Percentiles rank a stretch among this genome's conserved stretches.
Conservation (phyloP, 106 monocot species). For the Gastrodia elata region DNA sequence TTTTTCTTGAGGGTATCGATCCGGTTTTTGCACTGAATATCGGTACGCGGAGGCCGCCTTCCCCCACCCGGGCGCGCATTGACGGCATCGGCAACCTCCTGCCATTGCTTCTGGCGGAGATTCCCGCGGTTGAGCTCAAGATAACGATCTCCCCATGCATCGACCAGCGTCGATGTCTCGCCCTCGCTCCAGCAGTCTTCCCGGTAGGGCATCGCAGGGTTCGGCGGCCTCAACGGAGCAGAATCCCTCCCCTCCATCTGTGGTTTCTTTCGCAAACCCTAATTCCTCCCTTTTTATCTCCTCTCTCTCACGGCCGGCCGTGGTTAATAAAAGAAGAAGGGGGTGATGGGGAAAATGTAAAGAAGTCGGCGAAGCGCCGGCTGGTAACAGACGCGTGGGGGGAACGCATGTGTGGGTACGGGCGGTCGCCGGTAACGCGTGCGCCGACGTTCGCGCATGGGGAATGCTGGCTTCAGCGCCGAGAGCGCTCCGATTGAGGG, state of each 20-base stretch:
- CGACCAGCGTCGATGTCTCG: slow-evolving; percentile 65
- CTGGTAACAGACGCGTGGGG: not conserved
- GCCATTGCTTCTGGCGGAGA: slow-evolving; percentile 90
- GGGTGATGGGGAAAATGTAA: not conserved
- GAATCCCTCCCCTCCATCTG: slow-evolving; percentile 21
- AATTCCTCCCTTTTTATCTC: not conserved
- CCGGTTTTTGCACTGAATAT: slow-evolving; percentile 90
- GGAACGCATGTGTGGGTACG: slow-evolving; percentile 5
- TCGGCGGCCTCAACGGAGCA: slow-evolving; percentile 43
- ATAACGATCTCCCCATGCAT: slow-evolving; percentile 83
- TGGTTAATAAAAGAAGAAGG: not conserved
- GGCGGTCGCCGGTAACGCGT: slow-evolving; percentile 1
- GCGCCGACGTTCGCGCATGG: slow-evolving; percentile 10
- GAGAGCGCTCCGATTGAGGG: not conserved
- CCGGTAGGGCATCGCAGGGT: slow-evolving; percentile 68
- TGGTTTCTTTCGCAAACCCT: not conserved
- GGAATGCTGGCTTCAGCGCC: slow-evolving; percentile 8
- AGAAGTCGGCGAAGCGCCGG: not conserved
- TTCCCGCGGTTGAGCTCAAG: slow-evolving; percentile 78
- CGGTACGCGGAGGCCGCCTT: slow-evolving; percentile 55
- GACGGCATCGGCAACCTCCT: slow-evolving; percentile 87
- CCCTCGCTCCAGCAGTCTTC: slow-evolving; percentile 98
- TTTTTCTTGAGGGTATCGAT: slow-evolving; percentile 94
- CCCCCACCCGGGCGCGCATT: slow-evolving; percentile 53
- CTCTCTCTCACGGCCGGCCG: not conserved